Conservation (phyloP, 805 yeast genomes). For the Hanseniaspora pseudoguilliermondii region DNA sequence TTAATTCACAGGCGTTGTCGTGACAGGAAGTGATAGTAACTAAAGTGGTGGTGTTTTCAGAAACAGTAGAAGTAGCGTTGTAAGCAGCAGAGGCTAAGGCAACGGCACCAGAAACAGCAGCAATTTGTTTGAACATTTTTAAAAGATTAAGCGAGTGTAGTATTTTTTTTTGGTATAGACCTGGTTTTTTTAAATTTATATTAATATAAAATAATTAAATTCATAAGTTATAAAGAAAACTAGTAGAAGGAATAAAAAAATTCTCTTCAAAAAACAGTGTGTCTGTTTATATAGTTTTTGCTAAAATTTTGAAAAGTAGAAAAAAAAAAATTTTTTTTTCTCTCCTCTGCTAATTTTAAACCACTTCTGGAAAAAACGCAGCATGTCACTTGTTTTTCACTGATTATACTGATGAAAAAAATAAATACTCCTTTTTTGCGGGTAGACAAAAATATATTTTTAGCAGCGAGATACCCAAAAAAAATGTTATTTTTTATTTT, state of each 20-base stretch:
- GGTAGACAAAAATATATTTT: slow-evolving; percentile 1
- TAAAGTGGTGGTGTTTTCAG: slow-evolving; percentile 24
- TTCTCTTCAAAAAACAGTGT: background rate
- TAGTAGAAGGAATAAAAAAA: no score
- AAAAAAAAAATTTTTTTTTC: slow-evolving; percentile 1
- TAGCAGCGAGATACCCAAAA: background rate
- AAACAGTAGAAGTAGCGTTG: slow-evolving; percentile 20
- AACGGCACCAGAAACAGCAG: slow-evolving; percentile 24
- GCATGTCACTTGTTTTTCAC: background rate
- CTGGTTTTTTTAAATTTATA: no score
- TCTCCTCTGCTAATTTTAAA: background rate
- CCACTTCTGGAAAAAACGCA: background rate
- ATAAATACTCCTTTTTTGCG: background rate
- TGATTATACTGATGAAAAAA: background rate
- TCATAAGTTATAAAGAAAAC: no score
- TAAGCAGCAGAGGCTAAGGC: slow-evolving; percentile 19
- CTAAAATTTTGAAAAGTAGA: background rate
- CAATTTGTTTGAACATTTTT: slow-evolving; percentile 25
- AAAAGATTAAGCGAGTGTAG: slow-evolving; percentile 17
- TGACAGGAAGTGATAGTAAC: slow-evolving; percentile 29
- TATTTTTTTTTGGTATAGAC: slow-evolving; percentile 13
- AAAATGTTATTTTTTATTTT: background rate
- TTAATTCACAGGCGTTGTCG: slow-evolving; percentile 25
- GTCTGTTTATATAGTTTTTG: slow-evolving; percentile 7
- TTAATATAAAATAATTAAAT: no score